Evolutionary conservation across 2,329 filamentous ascomycete genomes (phyloP), one percentile per base, ranked within the genome.

Genomic region (Ophiostoma himal-ulmi): DNA sequence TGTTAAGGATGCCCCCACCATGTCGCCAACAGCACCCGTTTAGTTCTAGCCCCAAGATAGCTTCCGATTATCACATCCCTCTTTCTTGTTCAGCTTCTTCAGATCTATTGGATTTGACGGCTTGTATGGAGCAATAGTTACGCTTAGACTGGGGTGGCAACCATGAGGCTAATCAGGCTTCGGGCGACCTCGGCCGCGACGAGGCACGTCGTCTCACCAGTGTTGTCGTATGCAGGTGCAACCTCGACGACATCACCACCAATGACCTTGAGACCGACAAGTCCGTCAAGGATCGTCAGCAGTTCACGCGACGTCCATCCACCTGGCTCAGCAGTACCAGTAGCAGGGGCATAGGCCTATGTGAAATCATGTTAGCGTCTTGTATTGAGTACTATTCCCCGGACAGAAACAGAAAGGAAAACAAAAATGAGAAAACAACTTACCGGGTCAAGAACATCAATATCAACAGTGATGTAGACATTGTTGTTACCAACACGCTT

Each of bases 211-310:
- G 86, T 88, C 80, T 94, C 91, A 2, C 86, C 90, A 14, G 81
- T 81, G n/a, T 89, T 89, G 79, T 94, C 92, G 78, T 94, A 94
- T 3, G 86, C 87, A 0, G 92, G 92, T 2, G 89, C 86, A 6
- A 94, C 91, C 80, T 94, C 91, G 2, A 94, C 91, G 65, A 94
- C 86, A 80, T 94, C 92, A 0, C 89, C 91, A 1, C 91, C 91
- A 0, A 94, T 87, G 6, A 94, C 82, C 73, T 92, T 90, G 76
- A 94, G 78, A 0, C 83, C 86, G 74, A 89, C 88, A 14, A 94
- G 84, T 0, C 90, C 91, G 36, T 91, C 84, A 72, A 94, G 79
- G 70, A 94, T 89, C 3, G 88, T 83, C 72, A 94, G 89, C 72
- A 95, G 80, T 79, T 94, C 91, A 44, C 91, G 83, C 4, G 88